phyloP scores from a whole-genome alignment of 345 rosid genomes.

The Mercurialis annua region DNA sequence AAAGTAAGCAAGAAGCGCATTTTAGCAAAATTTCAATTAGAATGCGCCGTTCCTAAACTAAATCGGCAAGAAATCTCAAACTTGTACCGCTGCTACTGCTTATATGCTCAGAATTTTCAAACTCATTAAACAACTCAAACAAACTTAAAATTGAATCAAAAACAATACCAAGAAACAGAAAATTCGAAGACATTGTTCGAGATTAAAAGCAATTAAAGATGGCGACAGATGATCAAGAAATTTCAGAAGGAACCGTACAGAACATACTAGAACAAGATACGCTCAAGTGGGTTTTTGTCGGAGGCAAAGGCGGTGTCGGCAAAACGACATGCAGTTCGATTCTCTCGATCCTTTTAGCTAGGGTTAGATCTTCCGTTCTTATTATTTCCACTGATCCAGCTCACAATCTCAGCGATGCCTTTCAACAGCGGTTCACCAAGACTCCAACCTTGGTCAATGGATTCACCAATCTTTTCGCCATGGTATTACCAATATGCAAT shows the following conservation, averaged over 20 bases:
- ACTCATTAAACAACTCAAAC: neutral
- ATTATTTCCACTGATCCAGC: constrained; percentile 99
- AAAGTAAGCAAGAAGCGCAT: neutral
- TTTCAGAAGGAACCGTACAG: constrained; percentile 66
- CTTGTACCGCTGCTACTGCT: neutral
- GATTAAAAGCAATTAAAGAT: neutral
- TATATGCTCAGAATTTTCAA: neutral
- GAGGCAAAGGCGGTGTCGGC: constrained; percentile 98
- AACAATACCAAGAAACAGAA: neutral
- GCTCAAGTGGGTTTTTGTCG: constrained; percentile 98
- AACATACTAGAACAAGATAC: constrained; percentile 82
- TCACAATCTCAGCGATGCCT: constrained; percentile 99
- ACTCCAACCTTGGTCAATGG: constrained; percentile 85
- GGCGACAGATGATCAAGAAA: constrained; percentile 31
- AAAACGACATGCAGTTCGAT: constrained; percentile 98
- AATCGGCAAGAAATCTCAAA: neutral
- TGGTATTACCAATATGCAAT: constrained; percentile 41
- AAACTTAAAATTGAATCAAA: no score
- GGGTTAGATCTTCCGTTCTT: constrained; percentile 84
- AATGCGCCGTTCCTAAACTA: constrained; percentile 9
- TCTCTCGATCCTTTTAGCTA: constrained; percentile 69
- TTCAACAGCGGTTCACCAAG: constrained; percentile 93
- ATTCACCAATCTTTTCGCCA: constrained; percentile 87
- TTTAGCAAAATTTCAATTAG: neutral
- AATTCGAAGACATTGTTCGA: neutral